Evolutionary conservation across 768 basidiomycete species (phyloP).

Genomic region (Melanogaster broomeanus): DNA sequence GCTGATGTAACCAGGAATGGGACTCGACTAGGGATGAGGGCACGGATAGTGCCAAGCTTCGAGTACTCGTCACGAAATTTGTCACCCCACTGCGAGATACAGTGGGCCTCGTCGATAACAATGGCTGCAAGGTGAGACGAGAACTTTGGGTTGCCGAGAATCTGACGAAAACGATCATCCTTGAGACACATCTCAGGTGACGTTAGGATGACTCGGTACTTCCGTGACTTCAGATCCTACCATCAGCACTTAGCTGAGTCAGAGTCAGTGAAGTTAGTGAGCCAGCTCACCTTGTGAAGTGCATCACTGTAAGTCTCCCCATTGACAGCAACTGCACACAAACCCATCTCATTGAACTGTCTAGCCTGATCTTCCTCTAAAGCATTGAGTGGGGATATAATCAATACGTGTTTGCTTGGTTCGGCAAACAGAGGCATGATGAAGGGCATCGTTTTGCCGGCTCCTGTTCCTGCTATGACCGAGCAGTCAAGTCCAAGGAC

Average conservation of each 20-base stretch:
- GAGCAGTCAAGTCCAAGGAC: not conserved
- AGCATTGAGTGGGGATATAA: slow-evolving; percentile 22
- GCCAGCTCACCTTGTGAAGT: slow-evolving; percentile 29
- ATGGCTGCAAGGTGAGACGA: not conserved
- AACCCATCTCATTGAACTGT: slow-evolving; percentile 29
- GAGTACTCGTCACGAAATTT: not conserved
- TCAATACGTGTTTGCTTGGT: slow-evolving; percentile 5
- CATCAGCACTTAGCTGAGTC: not conserved
- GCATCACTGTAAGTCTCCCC: slow-evolving; percentile 33
- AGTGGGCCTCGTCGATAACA: slow-evolving; percentile 18
- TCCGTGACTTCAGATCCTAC: not conserved
- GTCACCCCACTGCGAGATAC: slow-evolving; percentile 10
- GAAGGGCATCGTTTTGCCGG: slow-evolving; percentile 23
- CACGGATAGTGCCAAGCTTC: not conserved
- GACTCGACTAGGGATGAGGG: slow-evolving; percentile 28
- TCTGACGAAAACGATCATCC: slow-evolving; percentile 29
- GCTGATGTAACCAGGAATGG: slow-evolving; percentile 37
- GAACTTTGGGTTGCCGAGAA: slow-evolving; percentile 16
- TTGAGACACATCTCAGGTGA: slow-evolving; percentile 43
- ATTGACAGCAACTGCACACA: slow-evolving; percentile 37
- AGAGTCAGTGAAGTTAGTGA: not conserved
- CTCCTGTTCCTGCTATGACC: slow-evolving; percentile 17
- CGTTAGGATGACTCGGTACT: slow-evolving; percentile 31
- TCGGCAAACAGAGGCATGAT: slow-evolving; percentile 15
- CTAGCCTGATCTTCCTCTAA: slow-evolving; percentile 26